Base-by-base conservation (phyloP, 1,284 basidiomycete species). In the Ceratobasidium theobromae region DNA sequence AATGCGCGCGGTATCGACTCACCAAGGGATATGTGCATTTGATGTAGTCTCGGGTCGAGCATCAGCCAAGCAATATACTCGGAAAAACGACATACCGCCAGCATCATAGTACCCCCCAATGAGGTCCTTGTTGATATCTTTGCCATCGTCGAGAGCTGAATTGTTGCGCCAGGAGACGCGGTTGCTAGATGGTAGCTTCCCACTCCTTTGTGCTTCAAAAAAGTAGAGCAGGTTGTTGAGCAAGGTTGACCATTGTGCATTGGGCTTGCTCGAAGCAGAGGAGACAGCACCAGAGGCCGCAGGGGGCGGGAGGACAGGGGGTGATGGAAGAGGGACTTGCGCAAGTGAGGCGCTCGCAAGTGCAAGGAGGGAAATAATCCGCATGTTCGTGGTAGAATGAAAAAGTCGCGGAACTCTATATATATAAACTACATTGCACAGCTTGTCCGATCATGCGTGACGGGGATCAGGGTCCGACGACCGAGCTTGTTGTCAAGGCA, bases 101-200 rank as follows among this genome's bases (percentile, higher is more conserved):
- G 94, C 93, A 79, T 96, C 94, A 73, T 92, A 96, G 76, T 88
- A 96, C 3, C 95, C 95, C 70, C 93, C 93, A 25, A 81, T 84
- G 49, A 97, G 78, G 75, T 97, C 89, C 16, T 93, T 73, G 2
- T 81, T 80, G 32, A 82, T 86, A 71, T 93, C 88, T 65, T 80
- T 76, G 9, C 94, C 95, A 76, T 98, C 95, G 28, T 85, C 77
- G 27, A 88, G 72, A 21, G 84, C 83, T 73, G 88, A 92, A 68
- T 87, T 83, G 72, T 97, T 96, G 55, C 95, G 81, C 95, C 95
- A 97, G 14, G 81, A 73, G 0, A 96, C 91, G 25, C 94, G 83
- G 70, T 91, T 91, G 4, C 79, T 81, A 11, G 76, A 72, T 0
- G 88, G 84, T 4, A 96, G 81, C 51, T 80, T 80, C 12, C 94